Evolutionary conservation across 306 rosid species (phyloP).

Genomic region (Arachis stenosperma): DNA sequence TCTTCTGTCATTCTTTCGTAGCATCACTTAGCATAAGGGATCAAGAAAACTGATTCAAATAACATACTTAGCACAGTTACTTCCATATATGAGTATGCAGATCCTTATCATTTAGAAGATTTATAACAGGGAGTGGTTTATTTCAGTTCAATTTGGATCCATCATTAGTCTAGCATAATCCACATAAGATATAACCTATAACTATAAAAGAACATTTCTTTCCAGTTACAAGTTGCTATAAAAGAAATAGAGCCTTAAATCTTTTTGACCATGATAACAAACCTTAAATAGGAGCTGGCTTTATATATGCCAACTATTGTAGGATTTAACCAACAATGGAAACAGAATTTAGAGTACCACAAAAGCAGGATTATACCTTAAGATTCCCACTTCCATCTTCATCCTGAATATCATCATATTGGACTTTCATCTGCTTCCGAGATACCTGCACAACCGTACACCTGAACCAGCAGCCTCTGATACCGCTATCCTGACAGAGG

Average conservation of each 20-base stretch:
- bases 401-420: conserved; percentile 77
- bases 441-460: conserved; percentile 76
- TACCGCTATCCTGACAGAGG: conserved; percentile 98
- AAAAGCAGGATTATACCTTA: conserved; percentile 62
- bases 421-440: conserved; percentile 78
- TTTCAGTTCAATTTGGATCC: neutral
- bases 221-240: neutral
- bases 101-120: conserved; percentile 5
- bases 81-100: neutral
- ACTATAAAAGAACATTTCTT: neutral
- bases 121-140: neutral
- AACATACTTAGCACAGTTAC: neutral
- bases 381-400: conserved; percentile 90
- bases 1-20: neutral
- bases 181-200: conserved; percentile 6
- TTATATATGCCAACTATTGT: conserved; percentile 29
- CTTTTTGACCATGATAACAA: conserved; percentile 7
- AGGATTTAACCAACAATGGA: conserved; percentile 32
- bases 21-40: neutral
- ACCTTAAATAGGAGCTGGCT: neutral
- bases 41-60: neutral
- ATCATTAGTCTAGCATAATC: conserved; percentile 4
- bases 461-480: conserved; percentile 99
- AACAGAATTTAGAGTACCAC: conserved; percentile 13
- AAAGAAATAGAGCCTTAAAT: neutral